Evolutionary conservation across 2,329 filamentous ascomycete species (phyloP), one percentile per base, ranked within the genome.

Genomic region (Teratosphaeria pseudoeucalypti): DNA sequence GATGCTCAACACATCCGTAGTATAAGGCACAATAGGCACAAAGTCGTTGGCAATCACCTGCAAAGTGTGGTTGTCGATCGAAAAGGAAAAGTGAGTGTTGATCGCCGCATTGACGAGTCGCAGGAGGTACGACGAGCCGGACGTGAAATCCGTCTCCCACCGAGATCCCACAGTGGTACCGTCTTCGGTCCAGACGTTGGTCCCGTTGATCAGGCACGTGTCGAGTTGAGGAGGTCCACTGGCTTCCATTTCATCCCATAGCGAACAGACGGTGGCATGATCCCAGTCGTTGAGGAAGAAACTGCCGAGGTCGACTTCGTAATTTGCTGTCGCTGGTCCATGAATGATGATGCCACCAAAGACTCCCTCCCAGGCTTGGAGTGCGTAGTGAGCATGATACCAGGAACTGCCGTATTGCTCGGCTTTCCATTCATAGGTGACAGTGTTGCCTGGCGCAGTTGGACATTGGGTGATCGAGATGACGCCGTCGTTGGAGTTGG

Each of bases 381-480:
- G 65, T 3, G 70, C 71, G 56, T 72, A 77, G 59, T 78, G 75
- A 6, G 71, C 74, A 60, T 77, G 75, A 59, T 77, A 78, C 75
- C 76, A 77, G 1, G 69, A 70, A 4, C 64, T 67, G 0, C 73
- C 73, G 57, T 72, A 72, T 57, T 73, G 69, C 10, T 68, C 68
- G 14, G 71, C 71, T 53, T 63, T 63, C 66, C 71, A 75, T 23
- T 62, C 73, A 63, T 78, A 79, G 3, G 74, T 77, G 52, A 72
- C 67, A 11, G 67, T 70, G 16, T 73, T 66, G 27, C 82, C 82
- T 0, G 86, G 85, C 5, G 84, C 76, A 60, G 89, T 83, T 1
- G 87, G 86, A 63, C 87, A 90, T 70, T 89, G 85, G n/a, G 80
- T 81, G 52, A 82, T 69, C 34, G 74, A 74, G 54, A 73, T 73